These are phyloP conservation scores for Crithidia expoeki DNA, from an alignment of 208 protist genomes.

Conservation along the genomic window DNA sequence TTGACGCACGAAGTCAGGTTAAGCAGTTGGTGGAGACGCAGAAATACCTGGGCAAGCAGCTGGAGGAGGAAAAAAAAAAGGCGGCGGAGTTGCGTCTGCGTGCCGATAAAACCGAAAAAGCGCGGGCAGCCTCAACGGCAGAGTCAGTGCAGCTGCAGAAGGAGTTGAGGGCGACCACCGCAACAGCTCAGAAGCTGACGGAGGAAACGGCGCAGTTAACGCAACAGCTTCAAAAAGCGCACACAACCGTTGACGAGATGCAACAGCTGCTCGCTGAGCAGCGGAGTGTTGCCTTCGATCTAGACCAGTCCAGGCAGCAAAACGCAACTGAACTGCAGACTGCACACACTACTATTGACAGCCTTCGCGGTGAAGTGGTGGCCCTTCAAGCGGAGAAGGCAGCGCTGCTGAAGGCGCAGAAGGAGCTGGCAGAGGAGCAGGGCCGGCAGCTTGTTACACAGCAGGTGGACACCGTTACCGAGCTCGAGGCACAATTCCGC, in stretches of 20 bases:
- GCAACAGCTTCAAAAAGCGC: conserved; percentile 1
- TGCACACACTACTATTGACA: neutral
- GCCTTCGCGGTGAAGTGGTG: neutral
- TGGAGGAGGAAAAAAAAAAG: conserved; percentile 10
- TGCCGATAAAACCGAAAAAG: conserved; percentile 1
- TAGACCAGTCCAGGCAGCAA: neutral
- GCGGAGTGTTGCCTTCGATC: neutral
- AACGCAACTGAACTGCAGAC: neutral
- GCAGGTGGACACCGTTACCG: conserved; percentile 29
- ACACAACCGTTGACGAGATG: neutral
- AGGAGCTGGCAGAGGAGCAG: neutral
- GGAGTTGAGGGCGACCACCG: neutral
- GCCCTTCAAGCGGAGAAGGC: neutral
- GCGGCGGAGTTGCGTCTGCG: neutral
- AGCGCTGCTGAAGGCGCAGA: neutral
- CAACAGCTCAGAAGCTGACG: neutral
- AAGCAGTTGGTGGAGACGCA: conserved; percentile 24
- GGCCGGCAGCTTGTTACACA: conserved; percentile 15
- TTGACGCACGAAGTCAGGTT: conserved; percentile 1
- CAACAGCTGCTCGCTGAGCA: neutral
- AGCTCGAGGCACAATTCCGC: conserved; percentile 32
- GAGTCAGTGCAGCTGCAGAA: conserved; percentile 5
- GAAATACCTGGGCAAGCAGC: conserved; percentile 12
- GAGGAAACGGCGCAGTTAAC: neutral
- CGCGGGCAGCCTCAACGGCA: neutral